Evolutionary conservation across 345 rosid species (phyloP).

Genomic region (Gossypium herbaceum): DNA sequence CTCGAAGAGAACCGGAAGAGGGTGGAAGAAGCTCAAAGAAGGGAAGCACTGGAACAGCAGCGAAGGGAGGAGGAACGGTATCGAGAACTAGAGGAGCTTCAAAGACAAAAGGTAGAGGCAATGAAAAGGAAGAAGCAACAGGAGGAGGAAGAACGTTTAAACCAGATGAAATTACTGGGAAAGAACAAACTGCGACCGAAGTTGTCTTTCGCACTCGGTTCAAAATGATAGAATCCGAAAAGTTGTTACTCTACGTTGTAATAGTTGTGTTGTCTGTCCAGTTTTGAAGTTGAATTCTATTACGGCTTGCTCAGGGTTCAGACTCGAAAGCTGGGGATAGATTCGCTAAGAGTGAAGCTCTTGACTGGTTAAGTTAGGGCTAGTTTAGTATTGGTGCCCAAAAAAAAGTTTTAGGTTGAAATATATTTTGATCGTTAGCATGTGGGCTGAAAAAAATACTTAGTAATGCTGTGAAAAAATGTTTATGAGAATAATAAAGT

Average conservation of each 20-base stretch:
- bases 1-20: conserved; percentile 70
- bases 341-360: background rate
- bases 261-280: background rate
- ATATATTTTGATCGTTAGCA: background rate
- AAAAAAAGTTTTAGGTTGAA: background rate
- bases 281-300: background rate
- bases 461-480: background rate
- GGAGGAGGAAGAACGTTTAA: conserved; percentile 84
- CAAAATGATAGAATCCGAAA: conserved; percentile 44
- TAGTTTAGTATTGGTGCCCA: background rate
- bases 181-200: conserved; percentile 95
- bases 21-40: conserved; percentile 80
- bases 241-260: background rate
- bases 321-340: background rate
- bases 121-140: conserved; percentile 77
- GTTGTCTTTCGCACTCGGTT: conserved; percentile 79
- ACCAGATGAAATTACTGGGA: conserved; percentile 90
- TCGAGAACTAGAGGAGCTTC: conserved; percentile 73
- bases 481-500: background rate
- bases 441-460: background rate
- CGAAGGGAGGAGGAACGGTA: conserved; percentile 80
- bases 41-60: conserved; percentile 82
- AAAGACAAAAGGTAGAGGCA: conserved; percentile 78
- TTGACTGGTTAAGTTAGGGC: background rate
- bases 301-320: background rate